Evolutionary conservation across 768 basidiomycete genomes (phyloP).

Genomic region (Dictyophora rubrovolvata): DNA sequence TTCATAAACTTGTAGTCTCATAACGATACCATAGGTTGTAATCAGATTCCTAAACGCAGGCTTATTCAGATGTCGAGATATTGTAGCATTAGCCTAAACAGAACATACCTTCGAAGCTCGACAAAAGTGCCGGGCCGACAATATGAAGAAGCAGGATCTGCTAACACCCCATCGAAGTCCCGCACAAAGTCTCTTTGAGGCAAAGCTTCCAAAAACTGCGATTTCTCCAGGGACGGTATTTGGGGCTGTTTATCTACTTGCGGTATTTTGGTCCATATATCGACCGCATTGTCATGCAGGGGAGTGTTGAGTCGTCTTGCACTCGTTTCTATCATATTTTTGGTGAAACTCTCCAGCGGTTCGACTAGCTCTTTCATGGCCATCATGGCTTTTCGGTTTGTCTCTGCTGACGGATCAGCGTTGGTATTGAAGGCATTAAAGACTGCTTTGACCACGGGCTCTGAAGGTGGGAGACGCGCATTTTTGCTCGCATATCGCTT

Average conservation of each 20-base stretch:
- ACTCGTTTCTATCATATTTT: neutral
- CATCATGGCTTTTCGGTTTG: neutral
- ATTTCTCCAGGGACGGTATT: slow-evolving; percentile 8
- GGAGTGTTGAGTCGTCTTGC: neutral
- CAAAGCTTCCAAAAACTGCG: slow-evolving; percentile 5
- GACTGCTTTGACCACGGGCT: neutral
- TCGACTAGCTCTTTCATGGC: neutral
- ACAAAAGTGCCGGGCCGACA: slow-evolving; percentile 11
- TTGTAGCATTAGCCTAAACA: neutral
- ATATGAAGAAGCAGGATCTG: neutral
- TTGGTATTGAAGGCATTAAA: neutral
- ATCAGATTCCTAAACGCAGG: slow-evolving; percentile 8
- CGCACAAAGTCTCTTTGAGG: neutral
- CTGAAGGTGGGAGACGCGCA: neutral
- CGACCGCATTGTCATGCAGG: neutral
- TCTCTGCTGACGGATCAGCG: neutral
- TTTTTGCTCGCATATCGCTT: neutral
- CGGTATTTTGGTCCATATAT: slow-evolving; percentile 1
- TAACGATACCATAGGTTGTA: slow-evolving; percentile 9
- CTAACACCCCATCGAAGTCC: neutral
- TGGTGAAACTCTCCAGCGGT: slow-evolving; percentile 3
- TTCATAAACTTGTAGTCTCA: neutral
- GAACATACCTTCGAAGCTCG: slow-evolving; percentile 12
- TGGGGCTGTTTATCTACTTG: neutral
- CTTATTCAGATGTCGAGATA: neutral